Conservation (phyloP, 1,139 yeast genomes). For the Arxiozyma heterogenica region DNA sequence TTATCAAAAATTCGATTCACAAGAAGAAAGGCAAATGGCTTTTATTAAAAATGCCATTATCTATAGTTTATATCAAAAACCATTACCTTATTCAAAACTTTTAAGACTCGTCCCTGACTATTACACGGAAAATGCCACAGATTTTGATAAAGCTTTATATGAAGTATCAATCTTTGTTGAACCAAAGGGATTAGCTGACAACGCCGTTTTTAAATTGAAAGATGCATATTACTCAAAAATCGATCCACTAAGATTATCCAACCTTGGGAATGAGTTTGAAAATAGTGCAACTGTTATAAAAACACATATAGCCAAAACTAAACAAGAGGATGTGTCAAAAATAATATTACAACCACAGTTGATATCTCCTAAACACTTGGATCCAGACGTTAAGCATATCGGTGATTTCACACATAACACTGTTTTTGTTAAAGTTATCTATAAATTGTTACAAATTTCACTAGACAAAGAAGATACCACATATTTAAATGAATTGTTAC, state of each 20-base stretch:
- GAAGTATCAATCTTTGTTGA: slow-evolving; percentile 43
- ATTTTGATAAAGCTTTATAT: slow-evolving; percentile 35
- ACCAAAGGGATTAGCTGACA: slow-evolving; percentile 48
- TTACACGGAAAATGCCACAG: slow-evolving; percentile 29
- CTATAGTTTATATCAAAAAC: slow-evolving; percentile 44
- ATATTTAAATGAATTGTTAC: slow-evolving; percentile 51
- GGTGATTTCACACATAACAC: slow-evolving; percentile 45
- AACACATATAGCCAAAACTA: slow-evolving; percentile 31
- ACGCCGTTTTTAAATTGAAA: slow-evolving; percentile 47
- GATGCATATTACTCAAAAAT: slow-evolving; percentile 36
- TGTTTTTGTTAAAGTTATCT: slow-evolving; percentile 47
- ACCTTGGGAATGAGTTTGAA: slow-evolving; percentile 34
- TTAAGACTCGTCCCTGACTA: slow-evolving; percentile 35
- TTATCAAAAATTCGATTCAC: slow-evolving; percentile 32
- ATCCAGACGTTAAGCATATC: slow-evolving; percentile 31
- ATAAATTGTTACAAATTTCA: slow-evolving; percentile 47
- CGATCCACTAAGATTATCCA: slow-evolving; percentile 33
- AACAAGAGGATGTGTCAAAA: slow-evolving; percentile 32
- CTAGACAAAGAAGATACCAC: slow-evolving; percentile 43
- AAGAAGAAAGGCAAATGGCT: slow-evolving; percentile 26
- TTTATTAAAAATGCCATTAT: slow-evolving; percentile 36
- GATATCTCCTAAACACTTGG: slow-evolving; percentile 26
- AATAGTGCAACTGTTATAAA: slow-evolving; percentile 35
- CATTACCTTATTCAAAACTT: slow-evolving; percentile 46
- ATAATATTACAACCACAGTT: slow-evolving; percentile 39